Evolutionary conservation across 345 rosid species (phyloP).

Genomic region (Aquilaria sinensis): DNA sequence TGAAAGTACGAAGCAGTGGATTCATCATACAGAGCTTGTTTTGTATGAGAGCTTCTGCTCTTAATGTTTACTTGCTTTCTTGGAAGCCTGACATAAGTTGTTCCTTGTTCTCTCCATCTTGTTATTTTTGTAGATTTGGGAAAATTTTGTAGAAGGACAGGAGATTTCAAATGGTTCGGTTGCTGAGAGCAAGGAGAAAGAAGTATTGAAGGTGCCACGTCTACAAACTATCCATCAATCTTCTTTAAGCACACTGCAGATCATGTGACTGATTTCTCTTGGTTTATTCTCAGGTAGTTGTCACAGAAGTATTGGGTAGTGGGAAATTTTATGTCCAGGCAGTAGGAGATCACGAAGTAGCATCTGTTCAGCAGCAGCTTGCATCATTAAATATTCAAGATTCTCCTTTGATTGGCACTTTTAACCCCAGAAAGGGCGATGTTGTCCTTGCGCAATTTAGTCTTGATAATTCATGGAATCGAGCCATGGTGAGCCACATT

Average conservation of each 20-base stretch:
- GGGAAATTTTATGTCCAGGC: constrained; percentile 88
- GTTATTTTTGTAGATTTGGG: constrained; percentile 69
- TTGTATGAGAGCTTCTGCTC: no score
- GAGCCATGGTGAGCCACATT: constrained; percentile 72
- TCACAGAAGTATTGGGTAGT: constrained; percentile 89
- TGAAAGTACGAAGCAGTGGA: constrained; percentile 49
- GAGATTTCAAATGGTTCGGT: constrained; percentile 63
- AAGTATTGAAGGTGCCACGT: constrained; percentile 62
- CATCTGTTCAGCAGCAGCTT: constrained; percentile 76
- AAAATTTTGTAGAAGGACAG: constrained; percentile 97
- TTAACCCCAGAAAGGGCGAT: constrained; percentile 84
- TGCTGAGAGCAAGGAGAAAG: constrained; percentile 77
- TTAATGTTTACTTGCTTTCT: no score
- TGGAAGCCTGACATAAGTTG: no score
- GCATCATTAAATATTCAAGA: constrained; percentile 66
- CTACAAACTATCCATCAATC: neutral
- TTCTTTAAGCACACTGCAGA: neutral
- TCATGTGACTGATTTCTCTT: constrained; percentile 5
- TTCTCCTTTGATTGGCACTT: constrained; percentile 77
- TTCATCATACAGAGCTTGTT: no score
- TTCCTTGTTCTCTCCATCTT: neutral
- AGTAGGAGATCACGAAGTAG: constrained; percentile 70
- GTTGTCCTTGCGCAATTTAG: constrained; percentile 93
- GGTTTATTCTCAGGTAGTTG: constrained; percentile 56
- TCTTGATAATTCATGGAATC: constrained; percentile 94